Base-by-base conservation (phyloP, 768 basidiomycete genomes). In the Lentinula boryana region DNA sequence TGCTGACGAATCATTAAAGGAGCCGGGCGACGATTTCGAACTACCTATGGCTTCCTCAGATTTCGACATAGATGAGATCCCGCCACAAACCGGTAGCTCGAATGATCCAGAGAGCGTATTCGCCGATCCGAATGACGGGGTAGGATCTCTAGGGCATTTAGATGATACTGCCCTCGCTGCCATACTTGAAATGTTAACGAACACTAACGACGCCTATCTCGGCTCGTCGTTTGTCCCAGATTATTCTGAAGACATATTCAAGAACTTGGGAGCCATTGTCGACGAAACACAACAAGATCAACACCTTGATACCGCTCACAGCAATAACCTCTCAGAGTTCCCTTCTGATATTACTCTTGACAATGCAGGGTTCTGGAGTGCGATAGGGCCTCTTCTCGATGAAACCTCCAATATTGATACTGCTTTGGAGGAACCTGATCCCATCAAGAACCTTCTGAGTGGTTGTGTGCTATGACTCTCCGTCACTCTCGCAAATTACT, bases 1-100 rank as follows among this genome's bases (percentile, higher is more conserved):
- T 36, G 77, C 83, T 21, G 73, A 78, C 54, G 70, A 72, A 18
- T 56, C 60, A 12, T 67, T 68, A 46, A 62, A 65, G 23, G 72
- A 70, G 27, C 61, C 62, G 13, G 64, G 58, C 35, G 68, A 67
- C 15, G 75, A 78, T 35, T 64, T 65, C 44, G 76, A 74, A 35
- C 32, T 64, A 5, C 57, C 60, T 21, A 55, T 60, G 15, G 43
- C 48, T 41, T 55, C 62, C 7, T 63, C 58, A 21, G 78, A 76
- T 50, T 70, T 73, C 65, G 77, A 77, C 36, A 72, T 72, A n/a
- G 57, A 49, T 31, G 23, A 41, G 13, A 7, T 21, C 1, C 18
- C 46, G 23, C n/a, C 40, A 15, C 40, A 27, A 32, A 40, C 40
- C 7, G 23, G 43, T 32, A 13, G 31, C 15, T 33, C 16, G 13